phyloP scores from a whole-genome alignment of 2,329 filamentous ascomycete species.

The Alternaria triticimaculans region DNA sequence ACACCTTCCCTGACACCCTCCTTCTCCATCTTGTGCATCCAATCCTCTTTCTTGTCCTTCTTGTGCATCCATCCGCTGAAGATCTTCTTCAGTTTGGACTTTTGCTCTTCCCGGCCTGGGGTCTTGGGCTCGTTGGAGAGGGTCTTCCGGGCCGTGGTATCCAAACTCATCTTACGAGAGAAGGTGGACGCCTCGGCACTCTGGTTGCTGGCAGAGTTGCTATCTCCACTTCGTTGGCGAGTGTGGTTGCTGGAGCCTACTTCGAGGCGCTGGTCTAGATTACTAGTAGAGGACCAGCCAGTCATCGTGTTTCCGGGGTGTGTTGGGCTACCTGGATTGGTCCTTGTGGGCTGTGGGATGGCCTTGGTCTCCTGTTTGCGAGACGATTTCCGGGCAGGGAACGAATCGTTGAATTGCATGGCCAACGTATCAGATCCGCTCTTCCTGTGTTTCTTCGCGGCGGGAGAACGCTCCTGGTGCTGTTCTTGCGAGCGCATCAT shows the following conservation, averaged over 20 bases:
- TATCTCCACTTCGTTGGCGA: constrained; percentile 23
- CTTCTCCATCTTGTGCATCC: constrained; percentile 53
- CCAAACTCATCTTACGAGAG: constrained; percentile 43
- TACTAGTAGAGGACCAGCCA: constrained; percentile 31
- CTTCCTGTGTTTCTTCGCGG: constrained; percentile 32
- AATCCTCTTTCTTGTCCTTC: constrained; percentile 48
- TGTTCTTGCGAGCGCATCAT: constrained; percentile 44
- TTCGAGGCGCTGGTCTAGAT: constrained; percentile 28
- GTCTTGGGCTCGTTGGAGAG: constrained; percentile 26
- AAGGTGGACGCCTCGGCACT: constrained; percentile 41
- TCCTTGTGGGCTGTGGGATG: constrained; percentile 14
- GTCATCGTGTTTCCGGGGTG: constrained; percentile 30
- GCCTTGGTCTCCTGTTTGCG: constrained; percentile 18
- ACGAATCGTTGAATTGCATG: constrained; percentile 28
- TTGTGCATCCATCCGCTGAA: constrained; percentile 46
- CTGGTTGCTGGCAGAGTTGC: constrained; percentile 24
- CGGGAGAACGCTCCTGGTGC: constrained; percentile 37
- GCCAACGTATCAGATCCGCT: constrained; percentile 41
- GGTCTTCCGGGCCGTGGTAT: constrained; percentile 17
- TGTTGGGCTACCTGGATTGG: constrained; percentile 12
- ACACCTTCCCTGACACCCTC: constrained; percentile 51
- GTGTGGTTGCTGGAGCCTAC: constrained; percentile 19
- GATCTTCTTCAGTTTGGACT: constrained; percentile 43
- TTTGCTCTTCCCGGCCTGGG: constrained; percentile 35
- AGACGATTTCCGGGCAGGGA: constrained; percentile 25